phyloP scores from a whole-genome alignment of 345 rosid species.

The Gossypium anomalum region DNA sequence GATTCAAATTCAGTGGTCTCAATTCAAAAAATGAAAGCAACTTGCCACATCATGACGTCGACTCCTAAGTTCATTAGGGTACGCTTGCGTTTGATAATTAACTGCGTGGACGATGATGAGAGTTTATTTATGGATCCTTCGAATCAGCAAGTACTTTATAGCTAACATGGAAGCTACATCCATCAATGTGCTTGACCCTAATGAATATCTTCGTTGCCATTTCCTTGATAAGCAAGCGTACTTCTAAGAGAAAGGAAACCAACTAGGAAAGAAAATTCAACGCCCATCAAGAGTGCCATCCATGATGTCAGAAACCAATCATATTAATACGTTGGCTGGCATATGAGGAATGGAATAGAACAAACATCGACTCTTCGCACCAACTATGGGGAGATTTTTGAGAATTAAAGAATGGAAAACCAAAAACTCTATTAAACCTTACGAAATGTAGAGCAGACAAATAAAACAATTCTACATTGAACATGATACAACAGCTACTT shows the following conservation, averaged over 20 bases:
- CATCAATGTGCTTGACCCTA: no score
- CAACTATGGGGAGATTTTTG: not conserved
- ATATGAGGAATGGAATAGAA: not conserved
- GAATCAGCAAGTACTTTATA: no score
- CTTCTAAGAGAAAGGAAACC: not conserved
- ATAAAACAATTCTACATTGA: not conserved
- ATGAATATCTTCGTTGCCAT: not conserved
- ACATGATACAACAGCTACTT: constrained; percentile 5
- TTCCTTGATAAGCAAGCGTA: not conserved
- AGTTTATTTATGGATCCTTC: no score
- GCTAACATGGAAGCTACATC: no score
- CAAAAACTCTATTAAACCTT: not conserved
- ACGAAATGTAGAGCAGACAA: not conserved
- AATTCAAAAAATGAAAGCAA: not conserved
- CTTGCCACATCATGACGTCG: no score
- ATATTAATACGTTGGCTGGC: not conserved
- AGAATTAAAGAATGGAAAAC: not conserved
- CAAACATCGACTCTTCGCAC: not conserved
- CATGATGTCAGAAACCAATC: not conserved
- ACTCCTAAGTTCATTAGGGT: no score
- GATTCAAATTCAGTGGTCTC: not conserved
- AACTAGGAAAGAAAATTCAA: not conserved
- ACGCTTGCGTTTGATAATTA: no score
- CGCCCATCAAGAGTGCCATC: not conserved
- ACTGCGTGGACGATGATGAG: no score